Evolutionary conservation across 805 yeast species (phyloP).

Genomic region (Metschnikowia noctiluminum): DNA sequence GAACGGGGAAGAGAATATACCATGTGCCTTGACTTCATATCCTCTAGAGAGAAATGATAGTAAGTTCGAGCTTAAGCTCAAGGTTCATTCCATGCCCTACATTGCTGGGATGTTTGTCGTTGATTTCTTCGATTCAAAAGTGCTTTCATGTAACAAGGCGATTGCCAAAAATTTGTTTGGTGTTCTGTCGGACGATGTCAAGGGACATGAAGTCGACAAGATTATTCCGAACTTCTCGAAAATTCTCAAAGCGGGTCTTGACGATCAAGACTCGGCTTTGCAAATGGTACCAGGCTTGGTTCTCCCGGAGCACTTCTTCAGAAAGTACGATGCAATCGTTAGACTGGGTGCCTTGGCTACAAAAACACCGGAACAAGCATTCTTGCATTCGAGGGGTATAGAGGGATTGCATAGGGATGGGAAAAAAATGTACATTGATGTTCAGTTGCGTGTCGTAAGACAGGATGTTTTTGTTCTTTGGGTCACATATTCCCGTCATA

Average conservation of each 20-base stretch:
- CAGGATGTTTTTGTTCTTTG: conserved; percentile 63
- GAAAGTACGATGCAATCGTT: conserved; percentile 56
- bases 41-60: conserved; percentile 49
- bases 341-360: conserved; percentile 8
- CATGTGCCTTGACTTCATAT: conserved; percentile 70
- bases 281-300: conserved; percentile 62
- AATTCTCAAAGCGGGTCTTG: conserved; percentile 40
- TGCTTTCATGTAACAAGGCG: conserved; percentile 76
- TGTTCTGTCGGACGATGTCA: conserved; percentile 44
- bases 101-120: conserved; percentile 83
- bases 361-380: conserved; percentile 43
- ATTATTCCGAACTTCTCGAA: conserved; percentile 62
- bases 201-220: conserved; percentile 44
- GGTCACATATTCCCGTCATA: conserved; percentile 75
- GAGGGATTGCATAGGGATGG: conserved; percentile 73
- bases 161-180: conserved; percentile 81
- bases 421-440: conserved; percentile 59
- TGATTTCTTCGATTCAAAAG: conserved; percentile 44
- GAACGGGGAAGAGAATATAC: conserved; percentile 48
- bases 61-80: conserved; percentile 47
- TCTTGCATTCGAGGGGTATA: conserved; percentile 63
- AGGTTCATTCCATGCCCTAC: conserved; percentile 76
- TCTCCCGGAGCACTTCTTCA: conserved; percentile 86
- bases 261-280: conserved; percentile 21
- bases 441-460: conserved; percentile 72